These are phyloP conservation scores for Paralagenidium karlingii DNA, from an alignment of 352 stramenopile species.

Conservation along the genomic window DNA sequence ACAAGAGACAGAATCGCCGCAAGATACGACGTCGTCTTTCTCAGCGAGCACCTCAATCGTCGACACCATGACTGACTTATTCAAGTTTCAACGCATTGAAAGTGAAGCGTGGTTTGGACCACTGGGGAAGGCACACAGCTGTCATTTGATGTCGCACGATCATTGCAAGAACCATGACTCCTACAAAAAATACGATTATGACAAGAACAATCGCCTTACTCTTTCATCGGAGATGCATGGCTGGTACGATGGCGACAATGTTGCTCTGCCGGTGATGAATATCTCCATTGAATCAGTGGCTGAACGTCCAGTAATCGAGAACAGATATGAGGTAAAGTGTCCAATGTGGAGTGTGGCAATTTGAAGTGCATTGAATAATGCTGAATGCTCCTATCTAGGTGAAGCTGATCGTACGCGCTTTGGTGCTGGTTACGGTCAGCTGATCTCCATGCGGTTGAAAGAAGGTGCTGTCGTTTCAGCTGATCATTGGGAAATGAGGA, in stretches of 20 bases:
- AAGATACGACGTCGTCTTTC: slow-evolving; percentile 5
- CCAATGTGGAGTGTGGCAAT: not conserved
- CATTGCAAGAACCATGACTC: slow-evolving; percentile 1
- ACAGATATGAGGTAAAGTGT: slow-evolving; percentile 4
- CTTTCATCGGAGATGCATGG: not conserved
- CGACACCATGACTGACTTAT: slow-evolving; percentile 5
- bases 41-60: slow-evolving; percentile 3
- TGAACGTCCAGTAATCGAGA: not conserved
- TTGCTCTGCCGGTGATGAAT: slow-evolving; percentile 4
- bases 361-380: too few relatives aligned
- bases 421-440: too few relatives aligned
- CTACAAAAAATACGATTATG: slow-evolving; percentile 2
- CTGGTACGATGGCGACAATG: not conserved
- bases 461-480: too few relatives aligned
- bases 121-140: slow-evolving; percentile 5
- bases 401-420: too few relatives aligned
- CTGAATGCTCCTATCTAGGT: too few relatives aligned
- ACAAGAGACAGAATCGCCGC: slow-evolving; percentile 3
- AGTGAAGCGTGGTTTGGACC: slow-evolving; percentile 2
- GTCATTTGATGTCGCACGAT: slow-evolving; percentile 6
- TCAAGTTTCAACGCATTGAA: slow-evolving; percentile 10
- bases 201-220: slow-evolving; percentile 3
- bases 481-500: too few relatives aligned
- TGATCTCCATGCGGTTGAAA: too few relatives aligned
- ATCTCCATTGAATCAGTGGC: slow-evolving; percentile 1